These are phyloP conservation scores for Themeda triandra DNA, from an alignment of 176 grass and related monocot species.

Conservation along the genomic window DNA sequence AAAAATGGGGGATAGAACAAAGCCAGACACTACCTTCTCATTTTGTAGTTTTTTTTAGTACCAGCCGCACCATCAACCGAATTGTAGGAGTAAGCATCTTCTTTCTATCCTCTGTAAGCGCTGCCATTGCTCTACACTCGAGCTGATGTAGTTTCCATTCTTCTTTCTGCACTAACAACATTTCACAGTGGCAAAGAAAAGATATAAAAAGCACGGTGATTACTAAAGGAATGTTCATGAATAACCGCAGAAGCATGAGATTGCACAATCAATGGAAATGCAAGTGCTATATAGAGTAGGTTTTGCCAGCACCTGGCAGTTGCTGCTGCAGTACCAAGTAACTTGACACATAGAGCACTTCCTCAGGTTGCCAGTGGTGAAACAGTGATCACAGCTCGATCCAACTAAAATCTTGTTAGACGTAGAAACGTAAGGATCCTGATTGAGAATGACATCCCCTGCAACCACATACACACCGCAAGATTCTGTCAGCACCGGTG, in stretches of 20 bases:
- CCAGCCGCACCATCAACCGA: conserved; percentile 65
- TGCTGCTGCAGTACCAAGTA: conserved; percentile 65
- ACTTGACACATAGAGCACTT: conserved; percentile 76
- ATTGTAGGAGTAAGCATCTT: conserved; percentile 78
- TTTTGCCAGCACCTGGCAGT: conserved; percentile 57
- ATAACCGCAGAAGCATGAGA: not conserved
- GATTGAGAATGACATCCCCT: conserved; percentile 75
- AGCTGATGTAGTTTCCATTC: conserved; percentile 86
- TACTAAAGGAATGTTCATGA: not conserved
- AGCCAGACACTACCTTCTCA: conserved; percentile 38
- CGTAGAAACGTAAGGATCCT: conserved; percentile 65
- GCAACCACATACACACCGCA: conserved; percentile 1
- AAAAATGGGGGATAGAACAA: not conserved
- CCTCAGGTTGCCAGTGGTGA: conserved; percentile 52
- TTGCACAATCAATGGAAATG: not conserved
- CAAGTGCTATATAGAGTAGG: not conserved
- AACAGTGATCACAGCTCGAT: conserved; percentile 64
- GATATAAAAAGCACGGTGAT: not conserved
- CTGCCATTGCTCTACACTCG: conserved; percentile 55
- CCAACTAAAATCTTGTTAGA: conserved; percentile 56
- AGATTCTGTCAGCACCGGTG: not conserved
- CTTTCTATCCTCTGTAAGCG: conserved; percentile 64
- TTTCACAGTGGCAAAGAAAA: not conserved
- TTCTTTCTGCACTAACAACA: conserved; percentile 46
- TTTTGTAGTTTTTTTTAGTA: conserved; percentile 63